A percentile compares a stretch with the other conserved stretches of the same genome.
These are phyloP conservation scores for Aspergillus taichungensis DNA, from an alignment of 495 filamentous ascomycete genomes.

Conservation along the genomic window DNA sequence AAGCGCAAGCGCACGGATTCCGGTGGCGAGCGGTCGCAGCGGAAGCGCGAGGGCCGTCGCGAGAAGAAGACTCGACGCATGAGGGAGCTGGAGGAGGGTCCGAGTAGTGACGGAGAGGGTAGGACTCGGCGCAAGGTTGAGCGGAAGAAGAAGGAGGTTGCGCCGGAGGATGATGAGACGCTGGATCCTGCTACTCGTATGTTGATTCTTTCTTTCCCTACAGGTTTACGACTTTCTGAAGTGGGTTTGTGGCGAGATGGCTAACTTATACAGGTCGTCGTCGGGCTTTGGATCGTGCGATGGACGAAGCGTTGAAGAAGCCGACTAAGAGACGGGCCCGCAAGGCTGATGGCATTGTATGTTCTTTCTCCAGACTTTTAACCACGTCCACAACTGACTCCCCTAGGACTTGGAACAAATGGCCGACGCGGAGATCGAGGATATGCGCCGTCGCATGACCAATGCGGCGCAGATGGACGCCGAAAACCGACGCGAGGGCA, in stretches of 20 bases:
- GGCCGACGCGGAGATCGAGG: constrained; percentile 81
- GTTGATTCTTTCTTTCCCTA: constrained; percentile 5
- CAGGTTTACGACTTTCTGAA: background rate
- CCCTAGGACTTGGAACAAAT: constrained; percentile 78
- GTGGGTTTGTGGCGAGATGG: background rate
- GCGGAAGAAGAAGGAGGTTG: constrained; percentile 40
- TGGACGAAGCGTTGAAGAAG: constrained; percentile 81
- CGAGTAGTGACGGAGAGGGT: constrained; percentile 46
- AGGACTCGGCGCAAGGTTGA: constrained; percentile 43
- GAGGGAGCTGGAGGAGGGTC: constrained; percentile 40
- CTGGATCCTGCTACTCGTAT: constrained; percentile 47
- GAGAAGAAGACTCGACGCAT: constrained; percentile 66
- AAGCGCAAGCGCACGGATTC: constrained; percentile 73
- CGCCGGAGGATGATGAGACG: constrained; percentile 56
- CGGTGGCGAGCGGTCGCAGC: constrained; percentile 48
- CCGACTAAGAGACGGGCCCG: constrained; percentile 62
- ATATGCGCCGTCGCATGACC: constrained; percentile 84
- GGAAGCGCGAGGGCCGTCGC: constrained; percentile 65
- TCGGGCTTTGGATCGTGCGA: constrained; percentile 70
- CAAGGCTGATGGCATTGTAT: constrained; percentile 82
- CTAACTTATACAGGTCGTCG: constrained; percentile 47
- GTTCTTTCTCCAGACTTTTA: constrained; percentile 15
- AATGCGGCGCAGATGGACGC: constrained; percentile 83
- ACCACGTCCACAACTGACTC: constrained; percentile 6
- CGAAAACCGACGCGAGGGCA: constrained; percentile 60